These are phyloP conservation scores for Taphrina betulina DNA, from an alignment of 1,139 yeast genomes.

Conservation along the genomic window DNA sequence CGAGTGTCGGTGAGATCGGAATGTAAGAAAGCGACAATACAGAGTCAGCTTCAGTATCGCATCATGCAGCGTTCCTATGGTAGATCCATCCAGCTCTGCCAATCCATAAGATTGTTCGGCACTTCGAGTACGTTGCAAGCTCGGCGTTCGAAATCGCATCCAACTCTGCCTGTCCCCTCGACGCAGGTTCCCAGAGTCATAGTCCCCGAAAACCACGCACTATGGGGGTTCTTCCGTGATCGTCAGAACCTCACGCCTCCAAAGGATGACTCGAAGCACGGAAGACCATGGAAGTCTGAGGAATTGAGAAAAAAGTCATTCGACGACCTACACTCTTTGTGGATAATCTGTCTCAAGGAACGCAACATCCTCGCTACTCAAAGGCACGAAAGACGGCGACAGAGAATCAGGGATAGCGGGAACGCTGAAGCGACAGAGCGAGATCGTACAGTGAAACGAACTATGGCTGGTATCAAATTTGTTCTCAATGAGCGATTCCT, in stretches of 20 bases:
- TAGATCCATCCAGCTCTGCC: too few relatives aligned
- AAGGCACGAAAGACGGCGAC: constrained; percentile 50
- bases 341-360: constrained; percentile 85
- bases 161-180: constrained; percentile 29
- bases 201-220: constrained; percentile 73
- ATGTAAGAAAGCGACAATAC: too few relatives aligned
- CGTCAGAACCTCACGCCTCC: constrained; percentile 49
- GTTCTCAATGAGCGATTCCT: constrained; percentile 34
- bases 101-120: too few relatives aligned
- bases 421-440: constrained; percentile 1
- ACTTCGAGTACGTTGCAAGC: constrained; percentile 1
- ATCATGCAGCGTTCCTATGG: too few relatives aligned
- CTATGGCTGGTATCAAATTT: constrained; percentile 36
- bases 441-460: constrained; percentile 32
- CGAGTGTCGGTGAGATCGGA: too few relatives aligned
- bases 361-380: constrained; percentile 79
- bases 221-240: constrained; percentile 87
- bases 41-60: too few relatives aligned
- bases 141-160: constrained; percentile 12
- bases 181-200: constrained; percentile 1
- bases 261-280: constrained; percentile 41
- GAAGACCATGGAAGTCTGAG: constrained; percentile 82
- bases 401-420: constrained; percentile 16
- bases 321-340: constrained; percentile 83
- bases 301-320: constrained; percentile 89